Evolutionary conservation across 164 flowering plant species (phyloP).

Genomic region (Malania oleifera): DNA sequence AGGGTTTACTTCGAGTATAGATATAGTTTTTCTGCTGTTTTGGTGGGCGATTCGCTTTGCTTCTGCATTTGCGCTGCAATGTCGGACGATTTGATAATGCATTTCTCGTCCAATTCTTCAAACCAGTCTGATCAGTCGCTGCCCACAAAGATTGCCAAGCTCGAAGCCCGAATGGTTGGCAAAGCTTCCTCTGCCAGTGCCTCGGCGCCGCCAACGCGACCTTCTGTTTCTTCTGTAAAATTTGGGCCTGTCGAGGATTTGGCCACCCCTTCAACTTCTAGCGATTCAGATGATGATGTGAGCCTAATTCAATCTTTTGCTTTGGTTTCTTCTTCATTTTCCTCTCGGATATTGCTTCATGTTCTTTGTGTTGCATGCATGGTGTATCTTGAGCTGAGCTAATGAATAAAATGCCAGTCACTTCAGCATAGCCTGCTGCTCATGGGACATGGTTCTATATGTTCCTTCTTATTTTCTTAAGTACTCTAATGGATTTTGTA

Average conservation of each 20-base stretch:
- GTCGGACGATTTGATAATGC: slow-evolving; percentile 81
- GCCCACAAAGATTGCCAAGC: slow-evolving; percentile 88
- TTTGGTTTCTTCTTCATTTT: not conserved
- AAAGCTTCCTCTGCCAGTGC: slow-evolving; percentile 37
- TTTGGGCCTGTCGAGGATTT: slow-evolving; percentile 33
- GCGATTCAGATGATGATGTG: slow-evolving; percentile 86
- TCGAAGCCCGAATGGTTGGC: slow-evolving; percentile 90
- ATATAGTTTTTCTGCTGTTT: not conserved
- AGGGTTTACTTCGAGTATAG: not conserved
- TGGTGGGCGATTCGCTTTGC: not conserved
- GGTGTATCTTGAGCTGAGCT: not conserved
- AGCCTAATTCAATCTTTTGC: slow-evolving; percentile 17
- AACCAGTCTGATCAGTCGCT: slow-evolving; percentile 85
- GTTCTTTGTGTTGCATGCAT: not conserved
- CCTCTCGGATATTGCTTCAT: not conserved
- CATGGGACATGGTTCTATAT: no score
- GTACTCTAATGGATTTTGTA: no score
- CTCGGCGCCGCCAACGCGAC: slow-evolving; percentile 30
- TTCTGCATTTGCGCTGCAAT: slow-evolving; percentile 28
- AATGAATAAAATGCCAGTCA: no score
- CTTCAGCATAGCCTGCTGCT: no score
- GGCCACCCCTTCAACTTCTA: slow-evolving; percentile 40
- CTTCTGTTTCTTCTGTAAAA: slow-evolving; percentile 39
- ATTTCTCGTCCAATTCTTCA: slow-evolving; percentile 84
- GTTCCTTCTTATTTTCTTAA: no score